Evolutionary conservation across 2,329 filamentous ascomycete species (phyloP).

Genomic region (Alternaria novae-zelandiae): DNA sequence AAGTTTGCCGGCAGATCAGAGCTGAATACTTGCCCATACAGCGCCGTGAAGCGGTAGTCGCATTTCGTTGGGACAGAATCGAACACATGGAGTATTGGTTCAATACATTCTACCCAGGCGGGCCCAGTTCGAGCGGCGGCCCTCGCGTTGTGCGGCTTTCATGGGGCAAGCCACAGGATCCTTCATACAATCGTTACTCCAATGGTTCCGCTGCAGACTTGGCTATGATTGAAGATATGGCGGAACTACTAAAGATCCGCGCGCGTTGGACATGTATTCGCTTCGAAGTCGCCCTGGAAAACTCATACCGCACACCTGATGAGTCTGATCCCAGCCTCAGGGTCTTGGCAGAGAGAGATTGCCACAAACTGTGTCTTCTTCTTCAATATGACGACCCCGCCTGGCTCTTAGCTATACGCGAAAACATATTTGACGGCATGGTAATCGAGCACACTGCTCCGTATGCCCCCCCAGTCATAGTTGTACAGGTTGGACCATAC

Average conservation of each 20-base stretch:
- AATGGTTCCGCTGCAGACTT: background rate
- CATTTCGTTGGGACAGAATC: background rate
- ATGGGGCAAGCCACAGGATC: background rate
- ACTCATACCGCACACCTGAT: background rate
- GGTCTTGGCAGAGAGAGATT: background rate
- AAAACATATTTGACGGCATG: background rate
- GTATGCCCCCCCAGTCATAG: background rate
- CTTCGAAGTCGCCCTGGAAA: background rate
- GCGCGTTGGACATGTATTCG: background rate
- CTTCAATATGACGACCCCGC: background rate
- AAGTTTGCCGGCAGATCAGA: background rate
- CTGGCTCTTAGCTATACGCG: background rate
- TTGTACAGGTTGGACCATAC: background rate
- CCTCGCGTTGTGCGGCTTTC: background rate
- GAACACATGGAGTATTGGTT: background rate
- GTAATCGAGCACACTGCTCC: background rate
- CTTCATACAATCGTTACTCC: background rate
- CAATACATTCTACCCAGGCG: background rate
- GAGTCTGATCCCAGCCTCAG: background rate
- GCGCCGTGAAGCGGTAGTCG: background rate
- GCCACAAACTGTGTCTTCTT: background rate
- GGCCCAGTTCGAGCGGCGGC: background rate
- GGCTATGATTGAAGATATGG: background rate
- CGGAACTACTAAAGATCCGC: background rate
- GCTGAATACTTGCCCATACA: background rate